phyloP scores from a whole-genome alignment of 805 yeast genomes.

The Pichia californica region DNA sequence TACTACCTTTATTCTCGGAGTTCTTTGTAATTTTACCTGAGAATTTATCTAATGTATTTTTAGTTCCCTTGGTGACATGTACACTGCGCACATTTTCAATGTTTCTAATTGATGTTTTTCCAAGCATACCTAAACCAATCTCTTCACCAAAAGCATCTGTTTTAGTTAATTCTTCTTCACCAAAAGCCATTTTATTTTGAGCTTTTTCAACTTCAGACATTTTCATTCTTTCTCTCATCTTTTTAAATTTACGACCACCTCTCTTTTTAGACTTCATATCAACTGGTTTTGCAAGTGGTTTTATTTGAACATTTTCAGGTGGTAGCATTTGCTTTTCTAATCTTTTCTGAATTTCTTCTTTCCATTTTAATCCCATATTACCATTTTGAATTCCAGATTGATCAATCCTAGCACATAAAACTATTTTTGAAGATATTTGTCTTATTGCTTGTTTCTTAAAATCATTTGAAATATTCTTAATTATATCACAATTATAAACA shows the following conservation, averaged over 20 bases:
- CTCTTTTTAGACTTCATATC: slow-evolving; percentile 75
- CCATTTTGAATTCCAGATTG: slow-evolving; percentile 29
- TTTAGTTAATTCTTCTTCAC: slow-evolving; percentile 58
- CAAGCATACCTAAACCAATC: slow-evolving; percentile 73
- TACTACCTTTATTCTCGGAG: background rate
- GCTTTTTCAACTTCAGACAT: slow-evolving; percentile 77
- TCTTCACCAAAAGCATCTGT: slow-evolving; percentile 72
- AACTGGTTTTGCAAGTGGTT: slow-evolving; percentile 67
- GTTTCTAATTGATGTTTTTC: slow-evolving; percentile 21
- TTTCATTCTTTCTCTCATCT: slow-evolving; percentile 72
- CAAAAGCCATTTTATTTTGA: slow-evolving; percentile 81
- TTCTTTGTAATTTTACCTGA: background rate
- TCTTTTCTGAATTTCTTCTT: slow-evolving; percentile 51
- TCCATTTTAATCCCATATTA: slow-evolving; percentile 50
- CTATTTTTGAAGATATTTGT: slow-evolving; percentile 70
- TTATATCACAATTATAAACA: slow-evolving; percentile 52
- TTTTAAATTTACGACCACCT: slow-evolving; percentile 78
- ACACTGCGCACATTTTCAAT: slow-evolving; percentile 10
- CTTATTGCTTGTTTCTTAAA: slow-evolving; percentile 65
- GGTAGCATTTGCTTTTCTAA: slow-evolving; percentile 71
- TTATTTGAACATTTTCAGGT: slow-evolving; percentile 61
- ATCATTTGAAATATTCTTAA: slow-evolving; percentile 53
- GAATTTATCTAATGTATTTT: slow-evolving; percentile 12
- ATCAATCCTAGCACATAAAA: slow-evolving; percentile 82
- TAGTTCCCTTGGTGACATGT: slow-evolving; percentile 13